Percentiles rank a stretch among this genome's conserved stretches.
Evolutionary conservation across 2,329 filamentous ascomycete species (phyloP).

Genomic region (Pseudopithomyces maydicus): DNA sequence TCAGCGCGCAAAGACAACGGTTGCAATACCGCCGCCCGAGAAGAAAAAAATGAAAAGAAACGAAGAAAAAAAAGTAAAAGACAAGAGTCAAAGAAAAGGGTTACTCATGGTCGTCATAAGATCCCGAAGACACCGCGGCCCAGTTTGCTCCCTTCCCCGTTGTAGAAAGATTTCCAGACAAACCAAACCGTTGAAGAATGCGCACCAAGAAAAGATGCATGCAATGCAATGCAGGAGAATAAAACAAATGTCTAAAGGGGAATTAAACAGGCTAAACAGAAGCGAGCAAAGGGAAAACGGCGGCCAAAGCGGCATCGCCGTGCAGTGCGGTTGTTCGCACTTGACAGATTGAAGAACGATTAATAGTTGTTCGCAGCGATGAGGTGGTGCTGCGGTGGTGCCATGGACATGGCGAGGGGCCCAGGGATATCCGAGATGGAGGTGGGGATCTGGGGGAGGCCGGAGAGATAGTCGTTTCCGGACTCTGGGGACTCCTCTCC

Average conservation of each 20-base stretch:
- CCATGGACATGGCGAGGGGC: constrained; percentile 46
- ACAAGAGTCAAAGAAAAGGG: constrained; percentile 8
- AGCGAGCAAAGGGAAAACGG: constrained; percentile 16
- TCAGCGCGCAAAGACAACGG: background rate
- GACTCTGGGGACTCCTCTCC: constrained; percentile 79
- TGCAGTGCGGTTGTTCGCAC: constrained; percentile 24
- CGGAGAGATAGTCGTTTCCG: constrained; percentile 62
- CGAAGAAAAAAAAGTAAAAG: constrained; percentile 1
- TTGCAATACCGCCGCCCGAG: background rate
- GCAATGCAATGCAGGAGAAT: constrained; percentile 32
- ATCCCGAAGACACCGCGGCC: constrained; percentile 2
- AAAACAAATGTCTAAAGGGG: constrained; percentile 26
- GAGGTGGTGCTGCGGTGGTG: constrained; percentile 48
- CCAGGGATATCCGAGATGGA: constrained; percentile 44
- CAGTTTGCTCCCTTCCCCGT: background rate
- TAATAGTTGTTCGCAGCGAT: constrained; percentile 52
- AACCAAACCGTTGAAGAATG: constrained; percentile 6
- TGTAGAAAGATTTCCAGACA: constrained; percentile 4
- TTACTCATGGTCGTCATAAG: constrained; percentile 20
- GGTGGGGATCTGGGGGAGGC: constrained; percentile 32
- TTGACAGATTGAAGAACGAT: constrained; percentile 19
- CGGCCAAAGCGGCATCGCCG: constrained; percentile 30
- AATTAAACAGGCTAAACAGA: constrained; percentile 33
- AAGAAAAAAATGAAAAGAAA: background rate
- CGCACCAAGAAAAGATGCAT: constrained; percentile 23